Evolutionary conservation across 1,139 yeast genomes (phyloP).

Genomic region (Arxiozyma slooffiae): DNA sequence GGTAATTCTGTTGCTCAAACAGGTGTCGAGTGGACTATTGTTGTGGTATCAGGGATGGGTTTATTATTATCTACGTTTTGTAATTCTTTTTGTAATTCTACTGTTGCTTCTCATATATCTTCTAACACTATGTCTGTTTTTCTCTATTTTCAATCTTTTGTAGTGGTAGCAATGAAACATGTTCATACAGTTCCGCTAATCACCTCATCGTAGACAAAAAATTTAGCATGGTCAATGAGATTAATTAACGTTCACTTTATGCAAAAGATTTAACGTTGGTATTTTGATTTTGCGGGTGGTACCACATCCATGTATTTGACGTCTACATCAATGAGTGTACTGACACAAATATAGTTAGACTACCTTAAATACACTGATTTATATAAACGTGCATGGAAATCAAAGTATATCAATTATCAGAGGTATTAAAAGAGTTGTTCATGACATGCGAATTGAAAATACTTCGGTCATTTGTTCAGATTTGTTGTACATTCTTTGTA

Average conservation of each 20-base stretch:
- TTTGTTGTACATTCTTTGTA: slow-evolving; percentile 61
- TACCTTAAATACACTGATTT: slow-evolving; percentile 19
- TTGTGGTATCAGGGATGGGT: slow-evolving; percentile 70
- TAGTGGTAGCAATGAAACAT: slow-evolving; percentile 61
- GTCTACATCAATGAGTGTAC: slow-evolving; percentile 48
- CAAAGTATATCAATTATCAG: slow-evolving; percentile 47
- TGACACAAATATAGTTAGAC: slow-evolving; percentile 60
- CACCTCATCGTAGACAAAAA: slow-evolving; percentile 74
- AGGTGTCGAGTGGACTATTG: slow-evolving; percentile 81
- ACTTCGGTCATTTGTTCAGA: slow-evolving; percentile 69
- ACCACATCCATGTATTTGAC: slow-evolving; percentile 53
- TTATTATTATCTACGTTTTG: slow-evolving; percentile 56
- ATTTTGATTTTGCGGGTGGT: slow-evolving; percentile 74
- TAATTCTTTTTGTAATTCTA: slow-evolving; percentile 69
- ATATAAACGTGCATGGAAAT: slow-evolving; percentile 36
- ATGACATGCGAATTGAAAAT: slow-evolving; percentile 55
- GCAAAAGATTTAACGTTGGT: slow-evolving; percentile 77
- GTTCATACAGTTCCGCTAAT: slow-evolving; percentile 74
- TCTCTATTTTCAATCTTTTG: slow-evolving; percentile 69
- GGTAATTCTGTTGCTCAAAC: slow-evolving; percentile 68
- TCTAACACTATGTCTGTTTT: slow-evolving; percentile 70
- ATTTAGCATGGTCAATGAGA: slow-evolving; percentile 83
- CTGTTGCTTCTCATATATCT: slow-evolving; percentile 69
- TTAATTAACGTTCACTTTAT: slow-evolving; percentile 56
- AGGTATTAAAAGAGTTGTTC: slow-evolving; percentile 70